These are phyloP conservation scores for Trametes cinnabarina DNA, from an alignment of 768 basidiomycete species.

Conservation along the genomic window DNA sequence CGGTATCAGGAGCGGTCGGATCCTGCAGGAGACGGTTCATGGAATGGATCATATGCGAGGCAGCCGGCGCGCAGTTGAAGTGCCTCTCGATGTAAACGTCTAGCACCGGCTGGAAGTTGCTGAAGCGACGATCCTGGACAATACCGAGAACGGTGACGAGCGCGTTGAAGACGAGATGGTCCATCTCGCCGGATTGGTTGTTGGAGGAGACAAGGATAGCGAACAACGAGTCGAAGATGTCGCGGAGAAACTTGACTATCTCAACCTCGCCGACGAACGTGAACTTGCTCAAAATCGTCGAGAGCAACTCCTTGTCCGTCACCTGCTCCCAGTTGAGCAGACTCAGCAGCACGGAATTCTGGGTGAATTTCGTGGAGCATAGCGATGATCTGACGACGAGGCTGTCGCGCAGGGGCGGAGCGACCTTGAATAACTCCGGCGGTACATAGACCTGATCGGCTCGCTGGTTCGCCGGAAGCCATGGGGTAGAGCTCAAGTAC, in stretches of 20 bases:
- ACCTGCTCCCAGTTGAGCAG: constrained; percentile 81
- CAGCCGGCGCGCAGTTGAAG: constrained; percentile 77
- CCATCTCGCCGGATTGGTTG: constrained; percentile 77
- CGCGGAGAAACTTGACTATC: constrained; percentile 87
- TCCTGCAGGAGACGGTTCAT: constrained; percentile 80
- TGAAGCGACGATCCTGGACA: constrained; percentile 90
- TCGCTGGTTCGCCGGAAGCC: constrained; percentile 53
- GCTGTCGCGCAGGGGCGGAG: constrained; percentile 73
- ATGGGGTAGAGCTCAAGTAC: constrained; percentile 72
- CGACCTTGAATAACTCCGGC: constrained; percentile 59
- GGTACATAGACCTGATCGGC: constrained; percentile 58
- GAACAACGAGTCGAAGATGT: constrained; percentile 92
- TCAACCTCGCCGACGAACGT: constrained; percentile 93
- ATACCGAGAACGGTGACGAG: constrained; percentile 90
- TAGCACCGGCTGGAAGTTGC: constrained; percentile 90
- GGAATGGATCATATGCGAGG: constrained; percentile 81
- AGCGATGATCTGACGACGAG: constrained; percentile 83
- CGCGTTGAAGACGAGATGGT: constrained; percentile 84
- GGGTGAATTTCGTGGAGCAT: constrained; percentile 90
- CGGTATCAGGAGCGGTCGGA: constrained; percentile 69
- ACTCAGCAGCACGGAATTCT: constrained; percentile 80
- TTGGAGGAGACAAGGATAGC: constrained; percentile 74
- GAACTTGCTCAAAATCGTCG: constrained; percentile 76
- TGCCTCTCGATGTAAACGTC: constrained; percentile 92
- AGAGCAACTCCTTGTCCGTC: constrained; percentile 59